Base-by-base conservation (phyloP, 345 rosid genomes). In the Eucalyptus cloeziana region DNA sequence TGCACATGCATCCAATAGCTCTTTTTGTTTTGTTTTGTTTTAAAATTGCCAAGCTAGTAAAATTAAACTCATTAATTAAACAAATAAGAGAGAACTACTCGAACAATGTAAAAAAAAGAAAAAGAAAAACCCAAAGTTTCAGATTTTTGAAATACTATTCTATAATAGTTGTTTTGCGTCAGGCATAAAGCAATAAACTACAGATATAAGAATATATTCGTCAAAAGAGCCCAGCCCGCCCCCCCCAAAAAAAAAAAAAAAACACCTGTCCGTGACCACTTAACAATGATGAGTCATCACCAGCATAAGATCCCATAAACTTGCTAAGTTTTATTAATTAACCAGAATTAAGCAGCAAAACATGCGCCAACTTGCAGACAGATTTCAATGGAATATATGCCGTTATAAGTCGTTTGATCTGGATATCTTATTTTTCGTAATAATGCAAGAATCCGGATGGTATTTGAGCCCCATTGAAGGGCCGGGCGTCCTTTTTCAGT, bases 161-260 rank as follows among this genome's bases (percentile, higher is more conserved):
- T 56, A 56, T 56, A 24, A 56, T 24, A 56, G 62, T 56, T 56
- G 62, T 56, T 56, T 56, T 24, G 27, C 62, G 62, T 56, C 13
- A 9, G 62, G 27, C 62, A 56, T 56, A 24, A 22, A 6, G 62
- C 27, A 10, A 21, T 54, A 56, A 8, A 56, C 62, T 22, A 10
- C 11, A 56, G 2, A 22, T 22, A 54, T 22, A 56, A 56, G 60
- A 56, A 56, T 56, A 56, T 56, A 56, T 56, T 4, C 60, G 12
- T 2, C 25, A 11, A 49, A 49, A 49, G 50, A 49, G 50, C n/a
- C n/a, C n/a, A n/a, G n/a, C n/a, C n/a, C n/a, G 14, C 21, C 21
- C 21, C 56, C 22, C 1, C 2, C 8, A 0, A 51, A 7, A 5
- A 6, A 10, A 25, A 5, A 13, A 10, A 25, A 6, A 60, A 27